Evolutionary conservation across 2,329 filamentous ascomycete genomes (phyloP).

Genomic region (Cladosporium sp.): DNA sequence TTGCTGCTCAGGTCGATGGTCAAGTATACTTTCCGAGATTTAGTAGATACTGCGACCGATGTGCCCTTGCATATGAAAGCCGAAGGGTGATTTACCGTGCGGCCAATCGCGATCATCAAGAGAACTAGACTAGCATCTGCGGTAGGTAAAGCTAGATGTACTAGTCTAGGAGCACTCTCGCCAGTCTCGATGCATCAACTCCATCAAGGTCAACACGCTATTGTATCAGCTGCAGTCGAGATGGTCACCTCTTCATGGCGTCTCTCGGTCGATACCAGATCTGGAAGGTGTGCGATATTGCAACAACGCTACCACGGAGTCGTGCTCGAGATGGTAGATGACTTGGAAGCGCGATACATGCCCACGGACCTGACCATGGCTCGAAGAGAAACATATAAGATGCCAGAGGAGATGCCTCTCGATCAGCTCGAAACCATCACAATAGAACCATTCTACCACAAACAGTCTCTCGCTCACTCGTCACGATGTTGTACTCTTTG

Average conservation of each 20-base stretch:
- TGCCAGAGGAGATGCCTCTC: not conserved
- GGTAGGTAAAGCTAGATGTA: not conserved
- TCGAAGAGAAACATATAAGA: not conserved
- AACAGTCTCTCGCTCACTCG: not conserved
- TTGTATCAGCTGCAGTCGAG: constrained; percentile 4
- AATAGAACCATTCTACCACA: not conserved
- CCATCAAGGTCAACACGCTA: not conserved
- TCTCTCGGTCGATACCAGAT: not conserved
- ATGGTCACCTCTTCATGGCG: not conserved
- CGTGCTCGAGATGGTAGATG: not conserved
- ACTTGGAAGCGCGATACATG: not conserved
- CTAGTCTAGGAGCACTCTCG: not conserved
- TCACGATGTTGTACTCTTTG: not conserved
- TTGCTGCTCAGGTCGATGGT: not conserved
- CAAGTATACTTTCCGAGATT: not conserved
- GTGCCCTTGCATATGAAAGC: not conserved
- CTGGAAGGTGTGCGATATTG: constrained; percentile 11
- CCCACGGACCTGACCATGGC: not conserved
- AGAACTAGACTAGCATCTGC: not conserved
- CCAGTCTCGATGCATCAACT: not conserved
- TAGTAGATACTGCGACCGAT: not conserved
- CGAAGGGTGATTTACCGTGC: not conserved
- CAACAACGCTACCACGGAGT: constrained; percentile 9
- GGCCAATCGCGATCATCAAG: not conserved
- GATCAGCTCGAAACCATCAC: not conserved